Conservation (phyloP, 495 filamentous ascomycete genomes). For the Endocarpon pusillum region DNA sequence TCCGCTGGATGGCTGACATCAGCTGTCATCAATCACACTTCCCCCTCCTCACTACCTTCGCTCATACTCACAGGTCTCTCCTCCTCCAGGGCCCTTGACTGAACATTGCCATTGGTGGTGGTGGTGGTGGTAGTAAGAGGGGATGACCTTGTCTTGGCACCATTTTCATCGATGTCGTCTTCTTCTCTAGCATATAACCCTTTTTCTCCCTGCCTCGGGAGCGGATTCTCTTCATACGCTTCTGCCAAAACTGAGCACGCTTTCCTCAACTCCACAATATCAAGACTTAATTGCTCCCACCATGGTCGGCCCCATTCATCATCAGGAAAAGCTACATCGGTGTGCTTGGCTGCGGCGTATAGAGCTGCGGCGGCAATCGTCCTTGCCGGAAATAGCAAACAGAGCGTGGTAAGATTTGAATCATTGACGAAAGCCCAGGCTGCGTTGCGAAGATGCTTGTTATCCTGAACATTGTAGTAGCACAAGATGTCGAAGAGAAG, state of each 20-base stretch:
- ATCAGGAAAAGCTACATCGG: constrained; percentile 53
- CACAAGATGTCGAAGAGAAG: constrained; percentile 62
- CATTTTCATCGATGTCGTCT: too few relatives aligned
- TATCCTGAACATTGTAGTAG: constrained; percentile 48
- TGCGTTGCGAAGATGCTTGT: constrained; percentile 61
- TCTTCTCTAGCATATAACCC: background rate
- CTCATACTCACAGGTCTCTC: too few relatives aligned
- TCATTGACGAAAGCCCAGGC: constrained; percentile 92
- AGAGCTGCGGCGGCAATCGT: constrained; percentile 74
- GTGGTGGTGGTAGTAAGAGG: too few relatives aligned
- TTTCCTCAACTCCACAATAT: constrained; percentile 40
- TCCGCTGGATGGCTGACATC: too few relatives aligned
- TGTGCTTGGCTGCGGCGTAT: constrained; percentile 64
- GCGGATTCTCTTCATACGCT: constrained; percentile 55
- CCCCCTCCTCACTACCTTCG: too few relatives aligned
- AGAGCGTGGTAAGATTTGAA: constrained; percentile 62
- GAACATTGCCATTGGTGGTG: too few relatives aligned
- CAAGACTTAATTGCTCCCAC: constrained; percentile 61
- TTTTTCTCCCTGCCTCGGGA: constrained; percentile 24
- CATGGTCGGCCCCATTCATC: constrained; percentile 56
- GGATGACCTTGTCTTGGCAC: too few relatives aligned
- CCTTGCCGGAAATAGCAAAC: constrained; percentile 59
- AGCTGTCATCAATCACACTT: too few relatives aligned
- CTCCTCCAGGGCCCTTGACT: too few relatives aligned
- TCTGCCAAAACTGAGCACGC: constrained; percentile 57